phyloP scores from a whole-genome alignment of 495 filamentous ascomycete species.

The Tuber calosporum region DNA sequence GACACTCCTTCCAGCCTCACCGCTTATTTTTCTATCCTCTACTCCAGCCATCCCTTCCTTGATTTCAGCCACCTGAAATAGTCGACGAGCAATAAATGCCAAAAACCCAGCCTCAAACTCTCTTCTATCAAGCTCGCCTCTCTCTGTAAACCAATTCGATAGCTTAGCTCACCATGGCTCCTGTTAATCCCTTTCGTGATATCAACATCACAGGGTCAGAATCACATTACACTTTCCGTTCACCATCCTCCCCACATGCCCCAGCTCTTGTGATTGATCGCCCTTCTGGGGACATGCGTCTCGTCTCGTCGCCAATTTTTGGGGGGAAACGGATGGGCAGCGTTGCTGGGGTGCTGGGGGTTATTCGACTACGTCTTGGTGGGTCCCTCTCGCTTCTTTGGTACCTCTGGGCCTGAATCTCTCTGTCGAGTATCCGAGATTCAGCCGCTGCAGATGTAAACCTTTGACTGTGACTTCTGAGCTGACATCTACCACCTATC shows the following conservation, averaged over 20 bases:
- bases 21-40: background rate
- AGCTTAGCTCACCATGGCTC: slow-evolving; percentile 47
- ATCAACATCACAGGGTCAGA: slow-evolving; percentile 90
- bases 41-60: background rate
- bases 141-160: background rate
- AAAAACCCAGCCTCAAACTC: background rate
- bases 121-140: background rate
- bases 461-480: background rate
- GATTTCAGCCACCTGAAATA: background rate
- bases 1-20: background rate
- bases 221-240: slow-evolving; percentile 92
- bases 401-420: slow-evolving; percentile 20
- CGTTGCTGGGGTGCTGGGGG: slow-evolving; percentile 87
- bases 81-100: background rate
- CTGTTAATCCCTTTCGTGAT: slow-evolving; percentile 78
- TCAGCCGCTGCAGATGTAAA: slow-evolving; percentile 8
- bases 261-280: slow-evolving; percentile 84
- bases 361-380: slow-evolving; percentile 88
- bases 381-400: slow-evolving; percentile 21
- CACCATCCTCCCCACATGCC: slow-evolving; percentile 83
- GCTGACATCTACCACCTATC: slow-evolving; percentile 3
- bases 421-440: slow-evolving; percentile 11
- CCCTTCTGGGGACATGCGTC: slow-evolving; percentile 81
- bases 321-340: slow-evolving; percentile 69
- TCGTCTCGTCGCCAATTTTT: slow-evolving; percentile 69